Base-by-base conservation (phyloP, 192 early-diverging fungal genomes). In the Thamnidium elegans region DNA sequence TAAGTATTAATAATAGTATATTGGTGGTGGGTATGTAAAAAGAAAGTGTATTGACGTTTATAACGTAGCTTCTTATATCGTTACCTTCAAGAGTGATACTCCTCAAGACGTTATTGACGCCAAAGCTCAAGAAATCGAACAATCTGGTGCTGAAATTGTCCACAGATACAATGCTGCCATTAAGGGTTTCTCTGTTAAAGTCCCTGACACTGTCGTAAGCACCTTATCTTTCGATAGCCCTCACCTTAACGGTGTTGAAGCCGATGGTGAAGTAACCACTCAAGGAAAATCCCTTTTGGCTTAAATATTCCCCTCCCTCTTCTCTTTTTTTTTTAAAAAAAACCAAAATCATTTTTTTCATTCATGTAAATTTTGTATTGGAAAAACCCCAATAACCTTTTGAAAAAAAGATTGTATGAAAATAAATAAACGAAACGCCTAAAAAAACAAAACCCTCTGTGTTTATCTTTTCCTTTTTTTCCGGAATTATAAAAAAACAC, bases 11-110 rank as follows among this genome's bases (percentile, higher is more conserved):
- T 55, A 39, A 19, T 15, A 17, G 4, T 19, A 48, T 48, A 17
- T 39, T 56, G 32, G 26, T 48, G 1, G 15, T 3, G 0, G 0
- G 47, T 14, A 5, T 46, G 44, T 10, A 15, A 15, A 15, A 15
- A 46, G 26, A 15, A 32, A 10, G 13, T 1, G 23, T 54, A 32
- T 54, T 4, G 15, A 14, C 6, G 32, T 15, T 46, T 46, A 39
- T 39, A 39, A 9, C 5, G 9, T 39, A 39, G 48, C 71, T n/a
- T 43, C 30, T 14, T 69, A 66, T 32, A 75, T 75, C 36, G 73
- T 75, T 42, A 70, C 68, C 34, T 75, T 75, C 68, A 75, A 75
- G 32, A 66, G 55, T 39, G 65, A 61, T 50, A 70, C 73, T 31
- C 73, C 73, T 20, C 51, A 75, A 31, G 53, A 61, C 4, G 65